Conservation (phyloP, 192 early-diverging fungal genomes). For the Hyaloraphidium curvatum region DNA sequence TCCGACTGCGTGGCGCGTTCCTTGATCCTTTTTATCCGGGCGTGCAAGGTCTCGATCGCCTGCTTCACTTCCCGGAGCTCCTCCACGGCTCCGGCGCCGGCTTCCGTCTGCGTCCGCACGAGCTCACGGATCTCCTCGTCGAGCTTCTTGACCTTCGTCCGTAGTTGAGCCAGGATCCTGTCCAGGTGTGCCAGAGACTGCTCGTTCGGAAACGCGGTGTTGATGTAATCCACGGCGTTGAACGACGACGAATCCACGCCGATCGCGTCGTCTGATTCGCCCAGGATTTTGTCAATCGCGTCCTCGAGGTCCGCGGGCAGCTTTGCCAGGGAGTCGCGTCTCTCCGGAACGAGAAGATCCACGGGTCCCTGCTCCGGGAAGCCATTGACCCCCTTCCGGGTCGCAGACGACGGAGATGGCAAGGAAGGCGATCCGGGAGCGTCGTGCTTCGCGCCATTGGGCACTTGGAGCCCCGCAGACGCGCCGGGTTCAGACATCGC, state of each 20-base stretch:
- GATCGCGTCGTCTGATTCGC: neutral
- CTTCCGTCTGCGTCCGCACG: slow-evolving; percentile 49
- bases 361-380: no score
- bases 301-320: neutral
- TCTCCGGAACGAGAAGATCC: no score
- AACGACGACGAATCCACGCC: slow-evolving; percentile 18
- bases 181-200: neutral
- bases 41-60: slow-evolving; percentile 63
- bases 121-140: slow-evolving; percentile 44
- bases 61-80: slow-evolving; percentile 49
- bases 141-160: slow-evolving; percentile 7
- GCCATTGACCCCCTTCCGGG: no score
- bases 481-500: no score
- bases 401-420: no score
- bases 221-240: slow-evolving; percentile 55
- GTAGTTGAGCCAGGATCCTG: neutral
- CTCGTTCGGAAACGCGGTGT: slow-evolving; percentile 62
- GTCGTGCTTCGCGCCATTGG: no score
- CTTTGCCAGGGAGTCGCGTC: no score
- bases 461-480: no score
- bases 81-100: slow-evolving; percentile 31
- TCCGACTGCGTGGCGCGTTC: slow-evolving; percentile 69
- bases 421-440: no score
- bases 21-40: slow-evolving; percentile 64
- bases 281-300: neutral